phyloP scores from a whole-genome alignment of 2,329 filamentous ascomycete genomes.

The Botrytis fragariae region DNA sequence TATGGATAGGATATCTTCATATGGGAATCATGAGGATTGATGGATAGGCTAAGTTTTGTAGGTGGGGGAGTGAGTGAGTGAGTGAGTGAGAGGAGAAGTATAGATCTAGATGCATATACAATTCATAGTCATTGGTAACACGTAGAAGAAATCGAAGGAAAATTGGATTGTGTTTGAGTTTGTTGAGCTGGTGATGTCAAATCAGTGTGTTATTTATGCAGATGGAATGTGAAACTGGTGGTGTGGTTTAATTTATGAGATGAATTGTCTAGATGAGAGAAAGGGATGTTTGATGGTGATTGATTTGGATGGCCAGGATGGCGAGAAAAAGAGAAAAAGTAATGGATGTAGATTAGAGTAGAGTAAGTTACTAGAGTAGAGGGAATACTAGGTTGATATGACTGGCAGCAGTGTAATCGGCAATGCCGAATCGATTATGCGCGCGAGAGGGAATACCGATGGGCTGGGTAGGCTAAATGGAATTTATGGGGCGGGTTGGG shows the following conservation, averaged over 20 bases:
- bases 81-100: neutral
- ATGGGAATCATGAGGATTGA: neutral
- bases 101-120: neutral
- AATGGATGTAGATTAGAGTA: neutral
- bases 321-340: neutral
- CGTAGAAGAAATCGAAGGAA: neutral
- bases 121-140: neutral
- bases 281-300: neutral
- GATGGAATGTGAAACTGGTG: neutral
- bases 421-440: neutral
- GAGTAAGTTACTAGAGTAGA: neutral
- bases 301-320: neutral
- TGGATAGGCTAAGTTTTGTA: neutral
- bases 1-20: neutral
- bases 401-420: neutral
- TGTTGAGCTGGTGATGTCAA: neutral
- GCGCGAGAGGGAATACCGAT: neutral
- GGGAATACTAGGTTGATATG: neutral
- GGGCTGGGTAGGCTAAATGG: neutral
- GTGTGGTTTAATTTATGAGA: neutral
- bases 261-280: neutral
- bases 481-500: neutral
- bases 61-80: neutral
- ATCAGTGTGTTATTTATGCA: neutral
- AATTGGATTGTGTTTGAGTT: neutral